Percentiles rank a stretch among this genome's conserved stretches.
These are phyloP conservation scores for Sphaerostilbella broomeana DNA, from an alignment of 2,329 filamentous ascomycete genomes.

Conservation along the genomic window DNA sequence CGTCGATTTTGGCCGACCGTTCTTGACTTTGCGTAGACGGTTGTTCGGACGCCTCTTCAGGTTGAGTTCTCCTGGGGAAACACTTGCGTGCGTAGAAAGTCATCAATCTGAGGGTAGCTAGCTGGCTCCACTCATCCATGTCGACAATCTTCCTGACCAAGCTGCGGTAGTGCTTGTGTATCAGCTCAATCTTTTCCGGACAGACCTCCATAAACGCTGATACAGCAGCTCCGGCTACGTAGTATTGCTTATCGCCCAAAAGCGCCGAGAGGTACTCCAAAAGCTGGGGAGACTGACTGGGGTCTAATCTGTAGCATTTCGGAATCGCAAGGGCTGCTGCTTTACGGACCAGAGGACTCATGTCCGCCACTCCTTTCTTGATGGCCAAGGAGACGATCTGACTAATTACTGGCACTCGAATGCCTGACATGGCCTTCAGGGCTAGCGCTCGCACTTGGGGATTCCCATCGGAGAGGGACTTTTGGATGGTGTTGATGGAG, in stretches of 20 bases:
- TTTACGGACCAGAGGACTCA: slow-evolving; percentile 90
- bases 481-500: slow-evolving; percentile 98
- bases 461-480: slow-evolving; percentile 87
- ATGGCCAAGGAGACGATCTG: slow-evolving; percentile 96
- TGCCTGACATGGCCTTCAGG: slow-evolving; percentile 93
- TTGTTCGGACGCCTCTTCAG: slow-evolving; percentile 36
- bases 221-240: slow-evolving; percentile 90
- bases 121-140: slow-evolving; percentile 98
- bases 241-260: slow-evolving; percentile 88
- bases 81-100: slow-evolving; percentile 78
- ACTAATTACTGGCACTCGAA: slow-evolving; percentile 93
- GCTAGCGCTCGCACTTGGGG: slow-evolving; percentile 88
- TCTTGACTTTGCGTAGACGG: slow-evolving; percentile 10
- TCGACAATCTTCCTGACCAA: slow-evolving; percentile 88
- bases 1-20: slow-evolving; percentile 45
- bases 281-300: slow-evolving; percentile 75
- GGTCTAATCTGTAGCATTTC: slow-evolving; percentile 90
- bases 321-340: slow-evolving; percentile 90
- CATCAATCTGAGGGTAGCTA: slow-evolving; percentile 76
- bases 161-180: slow-evolving; percentile 82
- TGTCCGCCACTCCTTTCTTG: slow-evolving; percentile 86
- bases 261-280: slow-evolving; percentile 73
- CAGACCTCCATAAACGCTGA: slow-evolving; percentile 85
- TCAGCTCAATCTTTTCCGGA: slow-evolving; percentile 76
- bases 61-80: slow-evolving; percentile 66